These are phyloP conservation scores for Pisolithus albus DNA, from an alignment of 768 basidiomycete genomes.

Conservation along the genomic window DNA sequence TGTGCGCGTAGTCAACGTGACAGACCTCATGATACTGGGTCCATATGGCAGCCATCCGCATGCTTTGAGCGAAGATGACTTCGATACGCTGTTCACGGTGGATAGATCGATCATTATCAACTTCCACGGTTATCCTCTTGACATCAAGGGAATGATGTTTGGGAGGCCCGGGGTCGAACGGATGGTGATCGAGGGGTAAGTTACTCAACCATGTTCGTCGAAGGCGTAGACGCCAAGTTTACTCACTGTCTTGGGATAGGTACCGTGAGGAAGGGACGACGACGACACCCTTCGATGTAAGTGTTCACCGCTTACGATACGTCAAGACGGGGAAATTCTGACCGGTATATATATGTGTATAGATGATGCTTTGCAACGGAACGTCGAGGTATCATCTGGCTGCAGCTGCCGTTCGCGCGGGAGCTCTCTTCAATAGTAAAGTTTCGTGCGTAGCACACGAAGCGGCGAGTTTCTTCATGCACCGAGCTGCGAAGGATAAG, in stretches of 20 bases:
- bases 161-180: constrained; percentile 46
- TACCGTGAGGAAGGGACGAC: constrained; percentile 74
- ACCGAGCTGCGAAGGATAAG: constrained; percentile 53
- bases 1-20: constrained; percentile 83
- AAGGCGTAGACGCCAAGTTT: constrained; percentile 1
- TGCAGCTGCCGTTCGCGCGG: constrained; percentile 51
- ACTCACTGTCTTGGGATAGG: constrained; percentile 14
- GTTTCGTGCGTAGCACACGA: constrained; percentile 56
- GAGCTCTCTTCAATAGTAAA: constrained; percentile 42
- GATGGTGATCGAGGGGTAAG: constrained; percentile 48
- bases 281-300: constrained; percentile 72
- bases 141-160: constrained; percentile 59
- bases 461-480: constrained; percentile 49
- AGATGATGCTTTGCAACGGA: constrained; percentile 73
- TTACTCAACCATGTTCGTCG: constrained; percentile 1
- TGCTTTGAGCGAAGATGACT: constrained; percentile 53
- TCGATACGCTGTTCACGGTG: constrained; percentile 63
- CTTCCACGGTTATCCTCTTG: constrained; percentile 77
- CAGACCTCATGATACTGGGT: constrained; percentile 81
- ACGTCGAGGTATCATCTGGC: constrained; percentile 67
- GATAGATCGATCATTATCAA: constrained; percentile 71
- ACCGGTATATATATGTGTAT: too few species aligned
- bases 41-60: constrained; percentile 70
- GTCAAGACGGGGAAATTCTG: not conserved
- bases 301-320: constrained; percentile 24